Evolutionary conservation across 1,139 yeast genomes (phyloP).

Genomic region (Zygosaccharomyces sapae): DNA sequence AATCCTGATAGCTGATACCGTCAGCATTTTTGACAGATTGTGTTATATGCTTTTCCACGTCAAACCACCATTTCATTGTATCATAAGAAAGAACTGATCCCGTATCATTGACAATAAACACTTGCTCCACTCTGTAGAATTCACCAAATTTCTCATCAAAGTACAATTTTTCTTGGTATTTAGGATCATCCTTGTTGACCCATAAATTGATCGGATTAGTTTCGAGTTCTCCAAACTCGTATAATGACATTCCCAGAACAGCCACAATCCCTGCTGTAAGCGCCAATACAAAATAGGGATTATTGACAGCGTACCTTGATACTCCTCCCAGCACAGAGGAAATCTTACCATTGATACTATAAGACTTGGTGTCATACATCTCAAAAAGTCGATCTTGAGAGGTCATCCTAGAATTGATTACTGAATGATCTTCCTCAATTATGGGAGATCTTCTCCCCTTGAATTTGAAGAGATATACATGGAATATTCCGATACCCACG

Average conservation of each 20-base stretch:
- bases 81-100: conserved; percentile 64
- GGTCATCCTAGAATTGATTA: conserved; percentile 11
- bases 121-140: conserved; percentile 83
- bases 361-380: conserved; percentile 17
- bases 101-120: conserved; percentile 67
- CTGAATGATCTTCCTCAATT: conserved; percentile 22
- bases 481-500: conserved; percentile 40
- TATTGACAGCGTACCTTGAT: conserved; percentile 55
- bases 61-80: conserved; percentile 82
- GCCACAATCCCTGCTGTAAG: conserved; percentile 44
- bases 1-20: conserved; percentile 48
- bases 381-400: conserved; percentile 22
- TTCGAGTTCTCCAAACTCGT: conserved; percentile 55
- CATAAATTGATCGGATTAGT: conserved; percentile 77
- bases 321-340: conserved; percentile 40
- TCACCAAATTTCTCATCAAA: conserved; percentile 86
- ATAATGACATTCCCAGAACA: conserved; percentile 51
- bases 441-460: conserved; percentile 18
- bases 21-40: conserved; percentile 26
- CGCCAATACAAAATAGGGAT: conserved; percentile 54
- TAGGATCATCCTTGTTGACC: conserved; percentile 82
- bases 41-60: conserved; percentile 56
- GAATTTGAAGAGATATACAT: conserved; percentile 32
- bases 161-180: conserved; percentile 60
- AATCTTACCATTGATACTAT: conserved; percentile 17